Base-by-base conservation (phyloP, 345 rosid species). In the Schrenkiella parvula region DNA sequence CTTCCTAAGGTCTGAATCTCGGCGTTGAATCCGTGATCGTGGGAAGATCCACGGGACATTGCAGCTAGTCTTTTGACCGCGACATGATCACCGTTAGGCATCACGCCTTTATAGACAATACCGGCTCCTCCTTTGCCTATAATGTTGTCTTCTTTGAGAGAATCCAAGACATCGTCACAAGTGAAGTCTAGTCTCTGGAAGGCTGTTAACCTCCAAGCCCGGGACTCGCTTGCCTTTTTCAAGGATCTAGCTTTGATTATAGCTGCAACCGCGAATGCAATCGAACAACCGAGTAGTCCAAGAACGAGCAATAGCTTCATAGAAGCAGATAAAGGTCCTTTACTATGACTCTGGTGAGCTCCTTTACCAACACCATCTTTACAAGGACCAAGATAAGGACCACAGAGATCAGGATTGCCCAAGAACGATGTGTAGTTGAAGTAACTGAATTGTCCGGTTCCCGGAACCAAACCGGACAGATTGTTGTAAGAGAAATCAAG, bases 101-200 rank as follows among this genome's bases (percentile, higher is more conserved):
- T 92, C 12, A 17, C 28, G 12, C 92, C 95, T 74, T 92, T 92
- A 67, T 88, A 92, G 57, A 92, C 98, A 56, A 88, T 89, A 35
- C 98, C 98, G 0, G 98, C 98, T 51, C 98, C 98, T 22, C 98
- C 96, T 82, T 92, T 92, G 38, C 98, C 96, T 13, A 92, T 89
- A 1, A 92, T 89, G 76, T 89, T 92, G 77, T 92, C 95, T 80
- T 92, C 98, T 65, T 89, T 92, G 74, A 92, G 83, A 76, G 84
- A 82, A 68, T 89, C 91, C 75, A 92, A 73, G 34, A 92, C 88
- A 75, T 92, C 95, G 43, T 92, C 98, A 43, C 86, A 87, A 25
- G 87, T 83, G 80, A 92, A 89, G 76, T 92, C 96, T 80, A 89
- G 70, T 59, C 96, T 88, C 73, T 92, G 98, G 87, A 92, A 92